Conservation (phyloP, 2,329 filamentous ascomycete species). For the Aspergillus nomiae region DNA sequence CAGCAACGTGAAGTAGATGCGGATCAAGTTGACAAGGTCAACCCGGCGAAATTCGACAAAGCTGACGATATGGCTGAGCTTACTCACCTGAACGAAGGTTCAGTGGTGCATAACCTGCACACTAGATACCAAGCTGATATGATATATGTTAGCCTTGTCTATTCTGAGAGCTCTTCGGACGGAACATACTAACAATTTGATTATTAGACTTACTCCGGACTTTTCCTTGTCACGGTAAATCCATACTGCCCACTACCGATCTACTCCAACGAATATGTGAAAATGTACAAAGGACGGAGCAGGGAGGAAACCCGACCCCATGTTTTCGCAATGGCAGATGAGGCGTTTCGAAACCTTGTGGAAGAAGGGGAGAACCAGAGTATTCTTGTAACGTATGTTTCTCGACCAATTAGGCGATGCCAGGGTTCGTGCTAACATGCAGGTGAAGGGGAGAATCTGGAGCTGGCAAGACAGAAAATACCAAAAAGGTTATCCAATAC, state of each 20-base stretch:
- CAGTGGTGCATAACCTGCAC: constrained; percentile 94
- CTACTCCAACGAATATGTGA: constrained; percentile 94
- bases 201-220: constrained; percentile 82
- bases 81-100: constrained; percentile 96
- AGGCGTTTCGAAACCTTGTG: constrained; percentile 92
- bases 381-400: constrained; percentile 79
- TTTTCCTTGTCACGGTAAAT: constrained; percentile 96
- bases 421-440: neutral
- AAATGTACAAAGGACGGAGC: constrained; percentile 92
- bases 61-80: constrained; percentile 99
- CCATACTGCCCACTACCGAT: constrained; percentile 94
- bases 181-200: neutral
- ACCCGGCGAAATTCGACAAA: constrained; percentile 99
- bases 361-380: constrained; percentile 96
- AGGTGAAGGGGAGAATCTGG: constrained; percentile 77
- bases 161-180: neutral
- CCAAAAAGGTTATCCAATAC: constrained; percentile 99
- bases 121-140: constrained; percentile 93
- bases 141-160: constrained; percentile 66
- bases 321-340: constrained; percentile 96
- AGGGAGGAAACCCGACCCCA: constrained; percentile 95
- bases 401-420: neutral
- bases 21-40: constrained; percentile 96
- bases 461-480: constrained; percentile 98
- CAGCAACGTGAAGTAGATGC: constrained; percentile 83